Evolutionary conservation across 2,329 filamentous ascomycete species (phyloP).

Genomic region (Exophiala sp.): DNA sequence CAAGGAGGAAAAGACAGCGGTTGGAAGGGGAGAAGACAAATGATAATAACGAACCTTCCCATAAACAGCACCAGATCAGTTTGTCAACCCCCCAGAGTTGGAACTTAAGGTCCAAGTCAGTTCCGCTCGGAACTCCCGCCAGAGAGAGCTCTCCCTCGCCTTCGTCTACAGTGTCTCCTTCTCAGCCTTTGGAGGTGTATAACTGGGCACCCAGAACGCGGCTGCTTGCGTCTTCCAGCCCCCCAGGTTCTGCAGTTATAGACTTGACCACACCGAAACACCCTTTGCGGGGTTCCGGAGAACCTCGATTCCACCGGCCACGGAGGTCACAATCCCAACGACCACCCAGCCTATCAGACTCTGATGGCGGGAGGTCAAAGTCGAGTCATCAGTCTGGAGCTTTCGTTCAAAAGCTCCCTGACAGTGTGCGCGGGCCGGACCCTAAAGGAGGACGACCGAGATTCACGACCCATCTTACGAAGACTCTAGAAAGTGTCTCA

Average conservation of each 20-base stretch:
- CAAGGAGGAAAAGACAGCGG: neutral
- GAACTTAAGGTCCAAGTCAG: neutral
- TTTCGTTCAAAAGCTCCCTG: constrained; percentile 6
- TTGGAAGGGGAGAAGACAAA: neutral
- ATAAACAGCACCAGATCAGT: neutral
- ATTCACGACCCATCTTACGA: constrained; percentile 51
- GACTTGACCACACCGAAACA: constrained; percentile 13
- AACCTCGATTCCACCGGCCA: neutral
- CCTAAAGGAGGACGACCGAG: constrained; percentile 10
- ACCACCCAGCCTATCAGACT: neutral
- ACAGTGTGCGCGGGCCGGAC: constrained; percentile 8
- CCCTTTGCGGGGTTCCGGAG: neutral
- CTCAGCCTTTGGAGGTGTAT: constrained; percentile 1
- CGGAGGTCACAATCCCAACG: neutral
- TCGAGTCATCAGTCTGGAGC: neutral
- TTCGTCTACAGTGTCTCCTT: constrained; percentile 14
- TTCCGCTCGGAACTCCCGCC: neutral
- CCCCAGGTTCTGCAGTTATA: neutral
- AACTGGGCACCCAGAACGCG: neutral
- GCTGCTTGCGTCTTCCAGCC: neutral
- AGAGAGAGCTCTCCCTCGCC: neutral
- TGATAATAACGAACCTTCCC: neutral
- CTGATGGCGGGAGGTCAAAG: neutral
- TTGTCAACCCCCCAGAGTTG: neutral
- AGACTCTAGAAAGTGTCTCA: constrained; percentile 49